These are phyloP conservation scores for Colletotrichum kahawae DNA, from an alignment of 2,329 filamentous ascomycete genomes.

Conservation along the genomic window DNA sequence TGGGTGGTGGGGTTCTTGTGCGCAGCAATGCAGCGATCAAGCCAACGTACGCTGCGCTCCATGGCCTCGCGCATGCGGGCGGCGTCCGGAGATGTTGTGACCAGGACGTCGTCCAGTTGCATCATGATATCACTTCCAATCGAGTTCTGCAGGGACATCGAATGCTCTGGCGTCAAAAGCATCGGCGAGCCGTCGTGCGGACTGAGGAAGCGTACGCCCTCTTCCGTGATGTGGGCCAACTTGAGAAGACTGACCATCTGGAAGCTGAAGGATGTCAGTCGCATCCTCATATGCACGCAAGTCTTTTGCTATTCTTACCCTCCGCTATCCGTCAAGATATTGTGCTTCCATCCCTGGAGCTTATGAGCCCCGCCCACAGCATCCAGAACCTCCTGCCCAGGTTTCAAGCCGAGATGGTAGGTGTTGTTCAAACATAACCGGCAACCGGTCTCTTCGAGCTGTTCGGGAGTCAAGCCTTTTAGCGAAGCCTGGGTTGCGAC, in stretches of 20 bases:
- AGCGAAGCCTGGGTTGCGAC: conserved; percentile 96
- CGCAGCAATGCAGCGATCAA: conserved; percentile 91
- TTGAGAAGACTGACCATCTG: conserved; percentile 98
- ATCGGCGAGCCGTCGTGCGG: conserved; percentile 95
- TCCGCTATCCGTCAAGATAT: conserved; percentile 85
- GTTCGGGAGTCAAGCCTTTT: conserved; percentile 91
- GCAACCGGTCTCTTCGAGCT: conserved; percentile 88
- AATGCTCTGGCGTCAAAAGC: conserved; percentile 97
- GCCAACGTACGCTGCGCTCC: conserved; percentile 92
- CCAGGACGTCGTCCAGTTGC: conserved; percentile 98
- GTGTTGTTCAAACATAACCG: conserved; percentile 96
- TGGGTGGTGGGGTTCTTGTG: conserved; percentile 84
- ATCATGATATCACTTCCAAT: conserved; percentile 99
- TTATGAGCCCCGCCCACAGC: conserved; percentile 91
- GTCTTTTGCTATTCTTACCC: conserved; percentile 51
- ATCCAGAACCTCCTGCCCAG: conserved; percentile 88
- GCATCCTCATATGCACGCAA: not conserved
- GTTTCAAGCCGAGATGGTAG: conserved; percentile 94
- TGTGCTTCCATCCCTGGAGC: conserved; percentile 93
- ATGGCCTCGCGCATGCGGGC: conserved; percentile 92
- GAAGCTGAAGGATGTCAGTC: conserved; percentile 65
- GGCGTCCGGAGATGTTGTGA: conserved; percentile 90
- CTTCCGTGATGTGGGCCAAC: conserved; percentile 91
- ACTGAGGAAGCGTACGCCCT: conserved; percentile 94
- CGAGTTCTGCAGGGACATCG: conserved; percentile 92